Percentiles rank a stretch among this genome's conserved stretches.
These are phyloP conservation scores for Symbiodinium pilosum DNA, from an alignment of 73 alveolate species.

Conservation along the genomic window DNA sequence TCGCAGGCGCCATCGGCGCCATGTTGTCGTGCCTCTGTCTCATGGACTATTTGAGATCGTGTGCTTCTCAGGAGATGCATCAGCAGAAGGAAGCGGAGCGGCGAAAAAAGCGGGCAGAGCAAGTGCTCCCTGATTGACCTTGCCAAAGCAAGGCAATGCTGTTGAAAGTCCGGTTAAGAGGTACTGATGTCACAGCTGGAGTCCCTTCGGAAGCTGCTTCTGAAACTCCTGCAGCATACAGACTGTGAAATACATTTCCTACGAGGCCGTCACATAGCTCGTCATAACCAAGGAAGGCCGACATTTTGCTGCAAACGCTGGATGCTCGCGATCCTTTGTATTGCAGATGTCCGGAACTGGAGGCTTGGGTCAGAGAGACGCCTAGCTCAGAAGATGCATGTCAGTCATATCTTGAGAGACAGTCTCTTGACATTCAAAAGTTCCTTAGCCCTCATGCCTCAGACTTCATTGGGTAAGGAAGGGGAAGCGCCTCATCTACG, in stretches of 20 bases:
- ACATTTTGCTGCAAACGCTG: conserved; percentile 16
- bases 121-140: neutral
- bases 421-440: too few species aligned
- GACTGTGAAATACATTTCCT: neutral
- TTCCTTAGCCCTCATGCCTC: too few species aligned
- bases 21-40: neutral
- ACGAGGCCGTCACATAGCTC: neutral
- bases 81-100: conserved; percentile 48
- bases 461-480: neutral
- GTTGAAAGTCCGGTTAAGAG: too few species aligned
- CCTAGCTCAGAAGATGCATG: too few species aligned
- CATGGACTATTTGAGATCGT: neutral
- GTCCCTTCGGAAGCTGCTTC: conserved; percentile 20
- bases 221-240: neutral
- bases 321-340: conserved; percentile 49
- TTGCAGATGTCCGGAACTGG: conserved; percentile 48
- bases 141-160: too few species aligned
- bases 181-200: conserved; percentile 47
- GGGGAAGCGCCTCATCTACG: conserved; percentile 27
- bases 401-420: too few species aligned
- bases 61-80: conserved; percentile 25
- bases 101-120: conserved; percentile 61
- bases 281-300: conserved; percentile 31
- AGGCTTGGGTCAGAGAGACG: conserved; percentile 31
- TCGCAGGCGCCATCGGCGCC: conserved; percentile 27